These are phyloP conservation scores for Bonia amplexicaulis DNA, from an alignment of 176 grass and related monocot species.

Conservation along the genomic window DNA sequence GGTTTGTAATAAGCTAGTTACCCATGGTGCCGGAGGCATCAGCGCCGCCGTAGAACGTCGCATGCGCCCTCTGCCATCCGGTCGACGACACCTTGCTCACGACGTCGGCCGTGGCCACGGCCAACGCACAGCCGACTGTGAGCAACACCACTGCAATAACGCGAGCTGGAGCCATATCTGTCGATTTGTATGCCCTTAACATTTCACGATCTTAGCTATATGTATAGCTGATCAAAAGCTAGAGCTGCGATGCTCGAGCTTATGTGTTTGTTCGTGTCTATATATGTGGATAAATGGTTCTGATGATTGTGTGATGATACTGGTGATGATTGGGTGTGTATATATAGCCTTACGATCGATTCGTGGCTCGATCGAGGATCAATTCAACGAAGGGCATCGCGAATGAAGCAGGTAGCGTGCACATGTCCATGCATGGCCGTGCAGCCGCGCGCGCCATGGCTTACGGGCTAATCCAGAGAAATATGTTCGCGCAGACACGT, in stretches of 20 bases:
- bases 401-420: too few relatives aligned
- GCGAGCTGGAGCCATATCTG: background rate
- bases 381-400: too few relatives aligned
- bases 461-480: constrained; percentile 14
- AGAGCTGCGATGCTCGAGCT: background rate
- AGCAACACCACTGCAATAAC: background rate
- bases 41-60: constrained; percentile 44
- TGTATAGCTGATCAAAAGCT: too few relatives aligned
- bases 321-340: too few relatives aligned
- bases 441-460: constrained; percentile 6
- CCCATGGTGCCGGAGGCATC: constrained; percentile 52
- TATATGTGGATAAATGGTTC: too few relatives aligned
- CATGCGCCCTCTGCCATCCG: constrained; percentile 28
- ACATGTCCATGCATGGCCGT: background rate
- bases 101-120: too few relatives aligned
- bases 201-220: background rate
- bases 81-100: too few relatives aligned
- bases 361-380: too few relatives aligned
- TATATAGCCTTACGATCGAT: too few relatives aligned
- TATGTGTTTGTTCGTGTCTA: too few relatives aligned
- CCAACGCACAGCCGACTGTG: background rate
- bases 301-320: too few relatives aligned
- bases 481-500: constrained; percentile 8
- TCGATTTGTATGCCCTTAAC: background rate
- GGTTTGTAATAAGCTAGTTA: background rate